phyloP scores from a whole-genome alignment of 306 rosid genomes.

The Cicer arietinum region DNA sequence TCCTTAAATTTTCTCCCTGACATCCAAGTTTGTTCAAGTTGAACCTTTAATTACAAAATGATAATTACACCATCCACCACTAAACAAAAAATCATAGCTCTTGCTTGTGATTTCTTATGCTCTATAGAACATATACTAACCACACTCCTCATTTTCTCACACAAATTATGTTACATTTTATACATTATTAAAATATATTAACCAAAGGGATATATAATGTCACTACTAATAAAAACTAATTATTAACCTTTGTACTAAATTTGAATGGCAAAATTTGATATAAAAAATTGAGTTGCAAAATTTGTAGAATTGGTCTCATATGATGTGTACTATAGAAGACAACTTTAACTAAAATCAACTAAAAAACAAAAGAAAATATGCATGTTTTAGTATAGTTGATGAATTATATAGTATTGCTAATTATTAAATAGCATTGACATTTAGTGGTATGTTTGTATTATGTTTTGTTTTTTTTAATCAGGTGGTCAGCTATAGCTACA shows the following conservation, averaged over 20 bases:
- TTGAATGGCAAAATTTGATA: background rate
- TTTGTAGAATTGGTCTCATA: background rate
- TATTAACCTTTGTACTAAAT: background rate
- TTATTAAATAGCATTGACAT: slow-evolving; percentile 28
- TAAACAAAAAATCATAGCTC: background rate
- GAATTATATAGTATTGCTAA: slow-evolving; percentile 1
- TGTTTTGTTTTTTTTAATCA: slow-evolving; percentile 39
- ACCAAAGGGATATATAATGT: background rate
- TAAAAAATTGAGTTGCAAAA: no score
- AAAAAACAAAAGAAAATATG: background rate
- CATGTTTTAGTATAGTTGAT: slow-evolving; percentile 27
- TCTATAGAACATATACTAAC: background rate
- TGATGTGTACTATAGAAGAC: background rate
- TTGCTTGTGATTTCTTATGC: slow-evolving; percentile 39
- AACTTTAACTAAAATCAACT: background rate
- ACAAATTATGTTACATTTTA: slow-evolving; percentile 2
- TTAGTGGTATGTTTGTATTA: slow-evolving; percentile 36
- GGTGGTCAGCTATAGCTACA: slow-evolving; percentile 99
- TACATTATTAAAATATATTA: slow-evolving; percentile 5
- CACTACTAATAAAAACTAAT: background rate
- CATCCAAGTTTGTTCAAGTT: slow-evolving; percentile 48
- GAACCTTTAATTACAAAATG: slow-evolving; percentile 45
- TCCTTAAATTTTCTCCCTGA: slow-evolving; percentile 49
- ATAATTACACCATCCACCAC: slow-evolving; percentile 32
- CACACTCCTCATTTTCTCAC: slow-evolving; percentile 24